Evolutionary conservation across 1,284 basidiomycete species (phyloP), one percentile per base, ranked within the genome.

Genomic region (Coniferiporia sulphurascens): DNA sequence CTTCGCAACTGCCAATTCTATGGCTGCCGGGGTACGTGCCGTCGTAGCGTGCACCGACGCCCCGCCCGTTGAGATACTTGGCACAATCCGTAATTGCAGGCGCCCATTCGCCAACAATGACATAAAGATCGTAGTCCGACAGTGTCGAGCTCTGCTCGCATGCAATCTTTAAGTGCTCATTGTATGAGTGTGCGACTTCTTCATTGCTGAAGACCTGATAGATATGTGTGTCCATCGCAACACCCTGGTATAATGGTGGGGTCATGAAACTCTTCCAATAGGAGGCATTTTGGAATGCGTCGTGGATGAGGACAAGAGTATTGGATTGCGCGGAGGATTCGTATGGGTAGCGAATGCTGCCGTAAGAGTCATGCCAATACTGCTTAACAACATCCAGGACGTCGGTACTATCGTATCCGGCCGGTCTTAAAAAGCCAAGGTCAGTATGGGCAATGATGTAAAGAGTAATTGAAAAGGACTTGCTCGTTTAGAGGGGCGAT

Each of bases 1-100:
- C 86, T 0, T 65, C 68, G 75, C 95, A 98, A 66, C 80, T 87
- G 52, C 92, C 93, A 50, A 91, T 79, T 38, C 70, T 70, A 0
- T 78, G 72, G 2, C 87, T 88, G 32, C 87, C 88, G 15, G 83
- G 70, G 68, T 78, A 86, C 5, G 83, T 74, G 22, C 92, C 93
- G 65, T 92, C 93, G 70, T 91, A 96, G 55, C 93, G 82, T 7
- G 89, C 77, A 17, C 91, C 88, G 21, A 77, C 63, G 27, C 85
- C 79, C 46, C 85, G 80, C 21, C 86, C 86, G 65, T 91, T 91
- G 59, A 92, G 73, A 66, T 78, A 93, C 65, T 76, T 84, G n/a
- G 94, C 92, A 67, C 94, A 97, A 70, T 97, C 95, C 8, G 86
- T 95, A 55, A 82, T 74, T 0, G 91, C 91, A 41, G 89, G 81